Conservation (phyloP, 2,329 filamentous ascomycete genomes). For the Cytospora paraplurivora region DNA sequence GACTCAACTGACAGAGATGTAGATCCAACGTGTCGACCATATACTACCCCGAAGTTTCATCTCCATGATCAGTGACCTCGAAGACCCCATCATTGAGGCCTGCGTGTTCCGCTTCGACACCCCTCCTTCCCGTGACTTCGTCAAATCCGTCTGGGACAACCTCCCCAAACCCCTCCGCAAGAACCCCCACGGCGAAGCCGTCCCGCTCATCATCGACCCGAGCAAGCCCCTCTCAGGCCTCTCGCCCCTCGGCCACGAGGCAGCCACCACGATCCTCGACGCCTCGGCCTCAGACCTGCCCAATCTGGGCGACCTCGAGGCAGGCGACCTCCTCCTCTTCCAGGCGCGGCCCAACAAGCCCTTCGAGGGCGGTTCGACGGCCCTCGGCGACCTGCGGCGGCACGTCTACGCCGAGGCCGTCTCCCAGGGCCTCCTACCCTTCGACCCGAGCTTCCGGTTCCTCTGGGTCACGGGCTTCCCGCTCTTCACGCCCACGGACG, state of each 20-base stretch:
- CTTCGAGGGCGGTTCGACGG: slow-evolving; percentile 71
- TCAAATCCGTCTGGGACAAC: slow-evolving; percentile 53
- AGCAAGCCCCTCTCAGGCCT: slow-evolving; percentile 75
- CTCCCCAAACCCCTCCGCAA: slow-evolving; percentile 61
- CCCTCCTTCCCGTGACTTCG: slow-evolving; percentile 60
- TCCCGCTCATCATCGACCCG: slow-evolving; percentile 74
- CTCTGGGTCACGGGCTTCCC: slow-evolving; percentile 91
- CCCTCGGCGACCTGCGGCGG: slow-evolving; percentile 71
- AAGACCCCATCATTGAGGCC: slow-evolving; percentile 72
- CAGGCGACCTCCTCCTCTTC: slow-evolving; percentile 79
- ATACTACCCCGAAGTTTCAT: slow-evolving; percentile 66
- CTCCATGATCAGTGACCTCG: slow-evolving; percentile 71
- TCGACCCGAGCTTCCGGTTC: slow-evolving; percentile 60
- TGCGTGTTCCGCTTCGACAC: slow-evolving; percentile 66
- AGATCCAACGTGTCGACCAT: slow-evolving; percentile 69
- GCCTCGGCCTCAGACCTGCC: slow-evolving; percentile 36
- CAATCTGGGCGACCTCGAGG: slow-evolving; percentile 48
- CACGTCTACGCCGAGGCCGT: slow-evolving; percentile 71
- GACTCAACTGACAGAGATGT: slow-evolving; percentile 28
- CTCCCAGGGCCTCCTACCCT: slow-evolving; percentile 57
- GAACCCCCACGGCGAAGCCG: slow-evolving; percentile 77
- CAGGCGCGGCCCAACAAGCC: slow-evolving; percentile 72
- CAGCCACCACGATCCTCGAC: slow-evolving; percentile 53
- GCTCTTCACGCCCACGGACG: slow-evolving; percentile 77
- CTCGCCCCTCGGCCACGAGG: slow-evolving; percentile 75